These are phyloP conservation scores for Baorangia bicolor DNA, from an alignment of 768 basidiomycete species.

Conservation along the genomic window DNA sequence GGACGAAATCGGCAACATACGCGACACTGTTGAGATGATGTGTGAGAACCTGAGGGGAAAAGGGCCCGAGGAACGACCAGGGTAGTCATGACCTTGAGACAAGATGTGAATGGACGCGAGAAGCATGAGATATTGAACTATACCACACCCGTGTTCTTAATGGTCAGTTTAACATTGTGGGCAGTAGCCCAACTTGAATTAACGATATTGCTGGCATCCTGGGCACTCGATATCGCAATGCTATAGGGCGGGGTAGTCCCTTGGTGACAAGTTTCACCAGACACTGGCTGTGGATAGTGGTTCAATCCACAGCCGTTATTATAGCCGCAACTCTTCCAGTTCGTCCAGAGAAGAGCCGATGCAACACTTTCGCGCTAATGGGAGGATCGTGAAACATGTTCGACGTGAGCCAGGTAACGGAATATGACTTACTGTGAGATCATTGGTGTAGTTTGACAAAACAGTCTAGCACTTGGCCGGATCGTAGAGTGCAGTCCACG, in stretches of 20 bases:
- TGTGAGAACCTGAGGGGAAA: conserved; percentile 19
- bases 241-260: conserved; percentile 19
- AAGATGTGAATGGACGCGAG: not conserved
- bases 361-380: conserved; percentile 13
- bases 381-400: too few relatives aligned
- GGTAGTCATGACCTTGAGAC: conserved; percentile 11
- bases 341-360: conserved; percentile 21
- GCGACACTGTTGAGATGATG: conserved; percentile 9
- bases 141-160: conserved; percentile 21
- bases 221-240: conserved; percentile 11
- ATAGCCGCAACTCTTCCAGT: conserved; percentile 21
- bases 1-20: conserved; percentile 14
- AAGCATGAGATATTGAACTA: not conserved
- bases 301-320: conserved; percentile 16
- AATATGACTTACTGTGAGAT: not conserved
- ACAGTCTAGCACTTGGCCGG: conserved; percentile 5
- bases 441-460: conserved; percentile 12
- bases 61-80: conserved; percentile 18
- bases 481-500: conserved; percentile 20
- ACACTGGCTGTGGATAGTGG: conserved; percentile 19
- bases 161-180: conserved; percentile 14
- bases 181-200: conserved; percentile 18
- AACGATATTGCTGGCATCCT: conserved; percentile 17
- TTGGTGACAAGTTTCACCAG: conserved; percentile 9
- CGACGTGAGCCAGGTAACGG: not conserved